Base-by-base conservation (phyloP, 495 filamentous ascomycete species). In the Hypoxylon trugodes region DNA sequence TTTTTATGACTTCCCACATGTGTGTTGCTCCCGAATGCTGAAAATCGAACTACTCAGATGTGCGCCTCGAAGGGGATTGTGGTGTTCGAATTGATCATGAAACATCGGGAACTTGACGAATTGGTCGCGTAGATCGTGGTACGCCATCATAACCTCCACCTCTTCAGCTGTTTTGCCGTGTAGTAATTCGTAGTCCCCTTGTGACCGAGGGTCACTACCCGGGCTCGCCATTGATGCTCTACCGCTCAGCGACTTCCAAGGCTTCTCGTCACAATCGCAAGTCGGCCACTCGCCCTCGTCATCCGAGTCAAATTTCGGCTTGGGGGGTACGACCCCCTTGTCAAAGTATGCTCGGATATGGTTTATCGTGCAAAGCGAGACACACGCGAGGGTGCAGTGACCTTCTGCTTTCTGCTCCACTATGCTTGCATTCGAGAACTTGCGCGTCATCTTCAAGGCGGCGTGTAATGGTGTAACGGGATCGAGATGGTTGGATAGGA, bases 401-500 rank as follows among this genome's bases (percentile, higher is more conserved):
- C 82, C 82, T 21, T 66, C 68, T 0, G 73, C 70, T 6, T 79
- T 65, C 48, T 80, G 77, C 56, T 80, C 77, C 1, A 84, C 53
- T 12, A 84, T 65, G 1, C 77, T 77, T 0, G 82, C 75, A n/a
- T 68, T 71, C 4, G 73, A 59, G 43, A 82, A 84, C 59, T 73
- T 73, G 25, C 69, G 66, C 15, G 82, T 74, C 82, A 84, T 84
- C 38, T 79, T 78, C n/a, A 79, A 72, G 0, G 78, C 83, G n/a
- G 77, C 72, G 15, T 48, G 21, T 4, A 87, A 67, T 3, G 86
- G 81, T 0, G 84, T 87, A 26, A 89, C 86, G 0, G 87, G 87
- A 46, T 90, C 86, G 10, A 81, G 71, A 0, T 75, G 79, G 66
- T 84, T 89, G 45, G 79, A 81, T 1, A 89, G 70, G 50, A 90